Base-by-base conservation (phyloP, 306 rosid genomes). In the Vigna radiata region DNA sequence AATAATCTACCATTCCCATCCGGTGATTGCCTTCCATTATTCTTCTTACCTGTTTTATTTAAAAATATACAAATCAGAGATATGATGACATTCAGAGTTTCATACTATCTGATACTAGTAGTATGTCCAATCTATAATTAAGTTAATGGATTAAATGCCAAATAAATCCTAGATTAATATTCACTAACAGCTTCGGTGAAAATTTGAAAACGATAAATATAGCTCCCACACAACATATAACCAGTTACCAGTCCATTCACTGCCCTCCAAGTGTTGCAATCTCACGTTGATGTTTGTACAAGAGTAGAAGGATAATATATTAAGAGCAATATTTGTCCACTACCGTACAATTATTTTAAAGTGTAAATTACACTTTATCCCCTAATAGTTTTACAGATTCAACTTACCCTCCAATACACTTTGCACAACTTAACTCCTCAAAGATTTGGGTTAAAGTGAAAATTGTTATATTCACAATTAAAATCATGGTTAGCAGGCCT, bases 1-100 rank as follows among this genome's bases (percentile, higher is more conserved):
- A 65, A 76, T 78, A 87, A 83, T 61, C 72, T 90, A 95, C 99
- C 99, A 95, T 95, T 92, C 99, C 99, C 99, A 95, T 95, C 53
- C 99, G 92, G 78, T 79, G 99, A 83, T 89, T 92, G 85, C 99
- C 99, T 89, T 92, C 97, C 97, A 95, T 92, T 88, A 92, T 82
- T 83, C 99, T 92, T 90, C 99, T 90, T 79, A 95, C 85, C 99
- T 95, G 88, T 77, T 33, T 68, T 68, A 82, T 56, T 18, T 70
- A 12, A 37, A 77, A 7, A 55, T 72, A 65, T 60, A 60, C 27
- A 46, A 13, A 54, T 18, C 65, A 78, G 39, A 75, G n/a, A 73
- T 53, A 61, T 44, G 15, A 46, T 68, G 76, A 37, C 54, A 79
- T 54, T 55, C 66, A 52, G 75, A 73, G 62, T 36, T 72, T 72